Base-by-base conservation (phyloP, 495 filamentous ascomycete genomes). In the Trichodelitschia bisporula region DNA sequence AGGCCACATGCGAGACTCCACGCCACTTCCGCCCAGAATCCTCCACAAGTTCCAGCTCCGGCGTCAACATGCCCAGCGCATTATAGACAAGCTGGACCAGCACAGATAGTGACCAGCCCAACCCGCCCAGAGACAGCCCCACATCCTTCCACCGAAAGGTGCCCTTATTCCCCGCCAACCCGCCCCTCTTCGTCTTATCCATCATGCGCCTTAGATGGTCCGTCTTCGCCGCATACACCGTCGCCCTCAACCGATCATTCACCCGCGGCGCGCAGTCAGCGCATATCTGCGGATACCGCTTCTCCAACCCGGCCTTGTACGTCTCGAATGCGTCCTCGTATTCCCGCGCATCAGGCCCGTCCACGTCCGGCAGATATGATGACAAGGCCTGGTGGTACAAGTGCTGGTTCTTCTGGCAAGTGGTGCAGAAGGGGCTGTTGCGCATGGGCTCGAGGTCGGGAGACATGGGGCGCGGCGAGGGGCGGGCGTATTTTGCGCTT, bases 211-310 rank as follows among this genome's bases (percentile, higher is more conserved):
- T 50, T 18, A 86, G 51, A 40, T 76, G 58, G 45, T 86, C 76
- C 14, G 78, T 65, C 46, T 79, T 77, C 8, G 78, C 79, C 23
- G 68, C 70, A 47, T 84, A 84, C 0, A 59, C 65, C 2, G 77
- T 62, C 35, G 64, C 53, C 19, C 64, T 55, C 15, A 91, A 67
- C 35, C 66, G 62, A 32, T 58, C 46, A 24, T 59, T 58, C 13
- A 77, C 78, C 19, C 47, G 56, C 4, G 70, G 67, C 36, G 72
- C 67, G 46, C 82, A 92, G 12, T 64, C 54, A 30, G 59, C 63
- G 55, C 82, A 92, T 18, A 89, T 66, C 41, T 82, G 77, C 8
- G 82, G 82, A 48, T 86, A 90, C 29, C 65, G 59, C 36, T 67
- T 54, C 49, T 89, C 78, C 23, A 86, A 54, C 19, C 62, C 55